Percentiles rank a stretch among this genome's conserved stretches.
phyloP scores from a whole-genome alignment of 805 yeast species.

The Lipomyces mesembrius region DNA sequence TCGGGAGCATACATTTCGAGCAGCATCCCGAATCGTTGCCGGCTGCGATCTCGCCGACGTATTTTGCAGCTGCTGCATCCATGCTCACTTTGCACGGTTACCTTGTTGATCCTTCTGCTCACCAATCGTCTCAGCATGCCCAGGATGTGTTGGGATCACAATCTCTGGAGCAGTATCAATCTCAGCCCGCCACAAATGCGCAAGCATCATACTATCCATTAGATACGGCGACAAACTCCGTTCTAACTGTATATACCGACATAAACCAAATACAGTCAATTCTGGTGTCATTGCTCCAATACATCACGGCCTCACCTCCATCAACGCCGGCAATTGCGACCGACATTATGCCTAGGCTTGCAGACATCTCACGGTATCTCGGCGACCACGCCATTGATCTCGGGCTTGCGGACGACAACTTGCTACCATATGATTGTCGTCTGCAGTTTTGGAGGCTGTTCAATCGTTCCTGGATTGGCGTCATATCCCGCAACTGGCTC shows the following conservation, averaged over 20 bases:
- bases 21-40: neutral
- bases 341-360: constrained; percentile 4
- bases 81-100: neutral
- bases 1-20: neutral
- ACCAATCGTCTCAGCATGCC: neutral
- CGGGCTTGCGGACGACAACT: constrained; percentile 24
- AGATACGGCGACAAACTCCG: neutral
- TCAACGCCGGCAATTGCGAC: neutral
- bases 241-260: neutral
- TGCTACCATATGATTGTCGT: constrained; percentile 1
- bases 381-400: constrained; percentile 17
- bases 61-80: neutral
- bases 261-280: constrained; percentile 8
- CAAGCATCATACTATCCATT: neutral
- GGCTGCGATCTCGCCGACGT: neutral
- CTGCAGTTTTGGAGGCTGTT: constrained; percentile 27
- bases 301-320: neutral
- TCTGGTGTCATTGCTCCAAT: constrained; percentile 9
- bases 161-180: neutral
- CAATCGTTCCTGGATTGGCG: constrained; percentile 25
- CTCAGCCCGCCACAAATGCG: neutral
- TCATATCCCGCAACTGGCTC: constrained; percentile 12
- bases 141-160: neutral
- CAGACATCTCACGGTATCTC: constrained; percentile 13
- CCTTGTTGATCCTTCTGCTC: neutral